Evolutionary conservation across 495 filamentous ascomycete genomes (phyloP), one percentile per base, ranked within the genome.

Genomic region (Neurospora africana): DNA sequence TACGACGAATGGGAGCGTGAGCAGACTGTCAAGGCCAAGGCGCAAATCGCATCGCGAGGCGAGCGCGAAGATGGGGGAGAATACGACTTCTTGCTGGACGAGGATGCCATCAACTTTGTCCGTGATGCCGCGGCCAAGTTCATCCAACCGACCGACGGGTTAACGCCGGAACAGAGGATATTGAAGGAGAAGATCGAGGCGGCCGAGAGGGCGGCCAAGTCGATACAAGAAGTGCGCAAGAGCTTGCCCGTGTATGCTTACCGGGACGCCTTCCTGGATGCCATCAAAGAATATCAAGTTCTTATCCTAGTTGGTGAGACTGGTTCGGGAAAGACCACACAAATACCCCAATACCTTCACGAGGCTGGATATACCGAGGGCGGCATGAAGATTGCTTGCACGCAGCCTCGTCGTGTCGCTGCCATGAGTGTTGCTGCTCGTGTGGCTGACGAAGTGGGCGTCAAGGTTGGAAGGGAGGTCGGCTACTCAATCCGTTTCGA

Each of bases 401-500:
- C 91, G 1, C 93, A 99, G 79, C 95, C 95, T n/a, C 90, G 95
- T 72, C 89, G 95, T 83, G 95, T 99, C 11, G 95, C 95, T 44
- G 95, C 95, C 27, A 98, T 97, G 92, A 95, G 91, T 75, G 95
- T 99, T 40, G 95, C 95, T 6, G 89, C 92, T 27, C 93, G 95
- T 82, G 95, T 99, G 11, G 92, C 95, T 1, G 95, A 99, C 70
- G 95, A 99, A 77, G 91, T 97, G 88, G 93, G 94, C 5, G 91
- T 93, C 40, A 94, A 92, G 79, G 80, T 98, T 21, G 95, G 95
- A 1, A 93, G 93, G 75, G 93, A 97, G 77, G 95, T 98, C 39
- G 95, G 95, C 40, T 99, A 99, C 79, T 90, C 92, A 3, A 97
- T 99, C 75, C 91, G 95, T 70, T 99, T 98, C 77, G 95, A 99